A percentile compares a stretch with the other conserved stretches of the same genome.
Evolutionary conservation across 2,329 filamentous ascomycete genomes (phyloP).

Genomic region (Hansfordia pulvinata): DNA sequence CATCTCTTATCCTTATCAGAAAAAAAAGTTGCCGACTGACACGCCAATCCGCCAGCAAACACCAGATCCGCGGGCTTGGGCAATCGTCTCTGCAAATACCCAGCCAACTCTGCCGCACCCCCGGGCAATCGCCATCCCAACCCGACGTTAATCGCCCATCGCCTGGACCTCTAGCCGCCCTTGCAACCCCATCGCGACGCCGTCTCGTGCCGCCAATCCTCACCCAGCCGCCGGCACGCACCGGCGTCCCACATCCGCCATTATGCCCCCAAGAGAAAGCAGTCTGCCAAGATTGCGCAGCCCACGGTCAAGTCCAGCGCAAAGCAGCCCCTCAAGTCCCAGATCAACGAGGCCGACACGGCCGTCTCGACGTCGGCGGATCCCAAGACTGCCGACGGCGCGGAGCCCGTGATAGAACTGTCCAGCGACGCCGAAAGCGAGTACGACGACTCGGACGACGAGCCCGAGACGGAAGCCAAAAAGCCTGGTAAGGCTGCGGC

Average conservation of each 20-base stretch:
- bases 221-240: too few relatives aligned
- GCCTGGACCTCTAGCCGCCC: too few relatives aligned
- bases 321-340: conserved; percentile 32
- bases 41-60: too few relatives aligned
- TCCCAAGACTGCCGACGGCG: conserved; percentile 7
- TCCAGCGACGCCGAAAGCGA: conserved; percentile 40
- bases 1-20: too few relatives aligned
- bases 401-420: conserved; percentile 36
- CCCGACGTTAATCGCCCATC: neutral
- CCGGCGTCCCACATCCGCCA: too few relatives aligned
- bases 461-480: conserved; percentile 22
- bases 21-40: conserved; percentile 6
- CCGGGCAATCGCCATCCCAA: neutral
- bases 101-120: too few relatives aligned
- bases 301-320: conserved; percentile 40
- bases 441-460: conserved; percentile 30
- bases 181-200: conserved; percentile 40
- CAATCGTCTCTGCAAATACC: too few relatives aligned
- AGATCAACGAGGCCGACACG: conserved; percentile 44
- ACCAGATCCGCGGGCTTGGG: too few relatives aligned
- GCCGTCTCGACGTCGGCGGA: conserved; percentile 29
- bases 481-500: conserved; percentile 10
- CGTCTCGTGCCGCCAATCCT: too few relatives aligned
- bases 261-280: conserved; percentile 54
- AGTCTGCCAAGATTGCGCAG: conserved; percentile 39